Evolutionary conservation across 176 grass and related monocot species (phyloP), one percentile per base, ranked within the genome.

Genomic region (Elaeis guineensis): DNA sequence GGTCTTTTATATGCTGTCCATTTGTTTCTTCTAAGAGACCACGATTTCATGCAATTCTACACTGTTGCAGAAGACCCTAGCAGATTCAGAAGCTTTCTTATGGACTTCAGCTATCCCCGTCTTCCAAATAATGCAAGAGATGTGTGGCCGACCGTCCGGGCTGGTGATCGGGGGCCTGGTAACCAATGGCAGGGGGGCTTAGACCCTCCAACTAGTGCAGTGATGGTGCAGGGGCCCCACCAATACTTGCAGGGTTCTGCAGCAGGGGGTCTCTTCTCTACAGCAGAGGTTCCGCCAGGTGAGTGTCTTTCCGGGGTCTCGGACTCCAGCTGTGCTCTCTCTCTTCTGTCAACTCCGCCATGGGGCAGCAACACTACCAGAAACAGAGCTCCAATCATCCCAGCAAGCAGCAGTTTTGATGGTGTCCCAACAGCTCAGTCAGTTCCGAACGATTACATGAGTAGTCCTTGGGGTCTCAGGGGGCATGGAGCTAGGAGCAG

Each of bases 311-410:
- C 79, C 56, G 79, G 77, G 71, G 80, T 84, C 71, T 55, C 83
- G 8, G 90, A 90, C 80, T 95, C 86, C 19, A 90, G 90, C 75
- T 90, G 90, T 95, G 90, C 90, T 95, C 90, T 95, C 90, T 95
- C 90, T 95, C 90, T 95, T 95, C 90, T 95, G 90, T 95, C 90
- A 95, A 86, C 80, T 82, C 90, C 86, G 67, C 83, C 77, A 70
- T 86, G 79, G 79, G 76, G 72, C 78, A 65, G 79, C 58, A 77
- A 61, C 21, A 17, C 72, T 32, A 60, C 72, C 83, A 55, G 67
- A 57, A 71, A 63, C 63, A 66, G 54, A 53, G 74, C 78, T 67
- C 51, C 64, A 6, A 32, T 24, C 5, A 55, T 79, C 22, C 21
- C 64, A 16, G n/a, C 83, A 49, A 54, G 79, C 29, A 52, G 52